Percentiles rank a stretch among this genome's conserved stretches.
Evolutionary conservation across 2,329 filamentous ascomycete genomes (phyloP).

Genomic region (Fusarium sulawesiense): DNA sequence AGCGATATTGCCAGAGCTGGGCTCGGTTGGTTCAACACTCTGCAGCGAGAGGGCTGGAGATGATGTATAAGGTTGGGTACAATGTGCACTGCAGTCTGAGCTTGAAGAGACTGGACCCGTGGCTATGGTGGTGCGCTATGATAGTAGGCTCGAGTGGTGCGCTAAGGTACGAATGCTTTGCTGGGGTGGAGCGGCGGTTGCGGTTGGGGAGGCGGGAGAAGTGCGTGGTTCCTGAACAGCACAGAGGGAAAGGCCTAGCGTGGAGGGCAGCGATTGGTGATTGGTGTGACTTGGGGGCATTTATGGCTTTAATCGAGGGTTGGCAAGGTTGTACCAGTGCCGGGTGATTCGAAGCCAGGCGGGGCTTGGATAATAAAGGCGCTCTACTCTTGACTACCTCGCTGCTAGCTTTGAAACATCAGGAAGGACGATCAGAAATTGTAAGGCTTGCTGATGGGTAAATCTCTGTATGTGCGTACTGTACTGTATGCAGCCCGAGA

Average conservation of each 20-base stretch:
- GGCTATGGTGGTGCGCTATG: slow-evolving; percentile 40
- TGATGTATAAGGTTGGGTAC: slow-evolving; percentile 43
- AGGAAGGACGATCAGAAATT: background rate
- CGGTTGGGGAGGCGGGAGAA: slow-evolving; percentile 36
- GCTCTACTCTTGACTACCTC: background rate
- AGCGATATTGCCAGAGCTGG: slow-evolving; percentile 37
- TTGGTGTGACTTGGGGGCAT: slow-evolving; percentile 45
- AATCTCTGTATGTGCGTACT: slow-evolving; percentile 2
- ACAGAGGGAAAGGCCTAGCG: slow-evolving; percentile 43
- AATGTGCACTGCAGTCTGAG: slow-evolving; percentile 40
- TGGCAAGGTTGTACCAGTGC: slow-evolving; percentile 4
- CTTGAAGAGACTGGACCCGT: slow-evolving; percentile 38
- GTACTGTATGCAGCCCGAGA: background rate
- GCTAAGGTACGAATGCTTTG: slow-evolving; percentile 42
- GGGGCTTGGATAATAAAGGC: background rate
- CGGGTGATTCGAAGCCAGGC: background rate
- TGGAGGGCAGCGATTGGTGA: slow-evolving; percentile 51
- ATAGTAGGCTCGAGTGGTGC: slow-evolving; percentile 35
- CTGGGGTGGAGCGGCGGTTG: slow-evolving; percentile 41
- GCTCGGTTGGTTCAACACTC: slow-evolving; percentile 31
- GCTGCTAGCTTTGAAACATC: background rate
- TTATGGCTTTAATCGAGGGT: slow-evolving; percentile 24
- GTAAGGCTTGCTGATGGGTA: slow-evolving; percentile 9
- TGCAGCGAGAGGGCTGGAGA: slow-evolving; percentile 41
- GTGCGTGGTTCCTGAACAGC: slow-evolving; percentile 38